Percentiles rank a stretch among this genome's conserved stretches.
Evolutionary conservation across 495 filamentous ascomycete genomes (phyloP).

Genomic region (Beverwykella pulmonaria): DNA sequence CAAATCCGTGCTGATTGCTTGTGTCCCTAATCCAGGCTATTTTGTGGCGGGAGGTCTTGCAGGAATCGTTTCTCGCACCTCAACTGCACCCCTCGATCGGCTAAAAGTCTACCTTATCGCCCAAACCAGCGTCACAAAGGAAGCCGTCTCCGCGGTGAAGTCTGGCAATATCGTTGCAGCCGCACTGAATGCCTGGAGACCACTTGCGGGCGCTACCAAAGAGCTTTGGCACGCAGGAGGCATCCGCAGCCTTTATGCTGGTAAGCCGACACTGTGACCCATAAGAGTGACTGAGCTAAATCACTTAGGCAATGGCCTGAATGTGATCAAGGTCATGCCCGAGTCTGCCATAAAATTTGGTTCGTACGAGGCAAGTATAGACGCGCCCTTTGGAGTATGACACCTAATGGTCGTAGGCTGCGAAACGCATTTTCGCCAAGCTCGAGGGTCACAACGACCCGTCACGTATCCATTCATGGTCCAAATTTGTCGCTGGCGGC

Average conservation of each 20-base stretch:
- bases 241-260: constrained; percentile 91
- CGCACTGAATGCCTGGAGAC: constrained; percentile 64
- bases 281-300: constrained; percentile 43
- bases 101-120: constrained; percentile 97
- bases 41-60: constrained; percentile 93
- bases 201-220: constrained; percentile 69
- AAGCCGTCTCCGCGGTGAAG: constrained; percentile 68
- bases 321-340: constrained; percentile 96
- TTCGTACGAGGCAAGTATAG: constrained; percentile 68
- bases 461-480: constrained; percentile 68
- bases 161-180: constrained; percentile 69
- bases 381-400: background rate
- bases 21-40: constrained; percentile 81
- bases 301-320: constrained; percentile 85
- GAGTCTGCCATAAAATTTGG: constrained; percentile 98
- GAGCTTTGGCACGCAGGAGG: constrained; percentile 85
- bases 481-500: constrained; percentile 89
- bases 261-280: constrained; percentile 54
- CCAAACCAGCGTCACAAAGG: constrained; percentile 67
- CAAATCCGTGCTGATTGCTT: constrained; percentile 62
- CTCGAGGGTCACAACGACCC: constrained; percentile 89
- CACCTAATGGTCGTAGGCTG: constrained; percentile 49
- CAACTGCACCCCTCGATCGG: constrained; percentile 93
- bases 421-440: constrained; percentile 82
- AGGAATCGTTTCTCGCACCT: constrained; percentile 87